Evolutionary conservation across 2,329 filamentous ascomycete species (phyloP).

Genomic region (Dactylellina cionopaga): DNA sequence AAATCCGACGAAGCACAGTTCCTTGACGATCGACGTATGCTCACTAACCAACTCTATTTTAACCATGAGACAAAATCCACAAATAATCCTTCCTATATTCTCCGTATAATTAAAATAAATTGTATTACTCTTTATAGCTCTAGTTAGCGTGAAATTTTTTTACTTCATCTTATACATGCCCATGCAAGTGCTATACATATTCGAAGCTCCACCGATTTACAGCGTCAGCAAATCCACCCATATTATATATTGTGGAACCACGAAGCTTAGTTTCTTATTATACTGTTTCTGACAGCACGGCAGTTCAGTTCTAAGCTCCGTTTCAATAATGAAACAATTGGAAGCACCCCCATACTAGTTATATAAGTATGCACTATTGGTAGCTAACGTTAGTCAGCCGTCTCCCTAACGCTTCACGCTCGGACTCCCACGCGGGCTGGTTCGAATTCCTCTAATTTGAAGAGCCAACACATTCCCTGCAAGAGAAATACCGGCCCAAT

Average conservation of each 20-base stretch:
- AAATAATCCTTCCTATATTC: too few species aligned
- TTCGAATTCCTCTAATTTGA: too few species aligned
- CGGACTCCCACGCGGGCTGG: too few species aligned
- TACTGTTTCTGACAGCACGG: not conserved
- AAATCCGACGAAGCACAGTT: too few species aligned
- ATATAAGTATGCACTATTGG: not conserved
- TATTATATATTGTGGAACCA: not conserved
- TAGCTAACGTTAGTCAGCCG: not conserved
- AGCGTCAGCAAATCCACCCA: constrained; percentile 5
- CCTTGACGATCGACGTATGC: too few species aligned
- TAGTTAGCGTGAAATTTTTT: constrained; percentile 6
- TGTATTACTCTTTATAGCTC: not conserved
- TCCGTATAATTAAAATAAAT: too few species aligned
- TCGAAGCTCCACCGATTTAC: not conserved
- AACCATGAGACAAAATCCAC: too few species aligned
- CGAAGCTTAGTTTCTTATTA: constrained; percentile 8
- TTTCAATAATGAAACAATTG: constrained; percentile 3
- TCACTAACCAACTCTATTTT: too few species aligned
- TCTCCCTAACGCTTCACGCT: not conserved
- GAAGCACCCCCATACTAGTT: not conserved
- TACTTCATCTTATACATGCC: not conserved
- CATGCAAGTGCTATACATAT: too few species aligned
- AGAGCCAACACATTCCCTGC: not conserved
- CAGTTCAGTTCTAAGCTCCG: constrained; percentile 4
- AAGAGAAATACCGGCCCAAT: not conserved